phyloP scores from a whole-genome alignment of 169 alveolate species.

The Plasmodium knowlesi region DNA sequence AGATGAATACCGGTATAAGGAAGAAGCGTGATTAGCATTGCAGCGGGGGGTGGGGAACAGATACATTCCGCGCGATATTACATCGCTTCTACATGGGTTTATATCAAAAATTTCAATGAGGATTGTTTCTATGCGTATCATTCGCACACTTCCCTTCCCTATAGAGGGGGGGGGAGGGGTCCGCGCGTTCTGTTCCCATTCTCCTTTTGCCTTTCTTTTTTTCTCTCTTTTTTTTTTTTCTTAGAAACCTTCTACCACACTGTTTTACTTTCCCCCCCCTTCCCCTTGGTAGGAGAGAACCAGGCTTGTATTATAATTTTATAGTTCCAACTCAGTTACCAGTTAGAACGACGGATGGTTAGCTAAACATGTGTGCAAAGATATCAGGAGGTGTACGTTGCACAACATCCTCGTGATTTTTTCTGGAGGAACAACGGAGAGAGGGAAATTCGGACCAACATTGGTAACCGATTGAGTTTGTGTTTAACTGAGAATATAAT shows the following conservation, averaged over 20 bases:
- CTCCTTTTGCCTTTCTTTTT: neutral
- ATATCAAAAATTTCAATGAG: neutral
- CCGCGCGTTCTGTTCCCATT: neutral
- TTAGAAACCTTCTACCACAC: neutral
- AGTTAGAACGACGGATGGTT: neutral
- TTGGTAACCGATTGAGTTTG: neutral
- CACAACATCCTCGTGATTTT: neutral
- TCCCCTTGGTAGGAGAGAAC: neutral
- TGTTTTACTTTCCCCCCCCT: neutral
- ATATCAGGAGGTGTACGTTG: neutral
- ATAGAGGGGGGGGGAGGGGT: neutral
- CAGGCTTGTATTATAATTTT: neutral
- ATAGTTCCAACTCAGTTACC: neutral
- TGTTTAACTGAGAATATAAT: neutral
- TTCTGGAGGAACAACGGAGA: neutral
- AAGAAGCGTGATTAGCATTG: neutral
- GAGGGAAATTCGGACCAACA: neutral
- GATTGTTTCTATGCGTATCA: neutral
- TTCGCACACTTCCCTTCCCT: neutral
- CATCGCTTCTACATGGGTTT: neutral
- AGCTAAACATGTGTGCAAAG: neutral
- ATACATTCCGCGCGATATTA: neutral
- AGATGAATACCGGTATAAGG: neutral
- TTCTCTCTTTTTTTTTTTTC: too few species aligned
- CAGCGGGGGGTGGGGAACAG: neutral